phyloP scores from a whole-genome alignment of 495 filamentous ascomycete genomes.

The Penicillium lagena region DNA sequence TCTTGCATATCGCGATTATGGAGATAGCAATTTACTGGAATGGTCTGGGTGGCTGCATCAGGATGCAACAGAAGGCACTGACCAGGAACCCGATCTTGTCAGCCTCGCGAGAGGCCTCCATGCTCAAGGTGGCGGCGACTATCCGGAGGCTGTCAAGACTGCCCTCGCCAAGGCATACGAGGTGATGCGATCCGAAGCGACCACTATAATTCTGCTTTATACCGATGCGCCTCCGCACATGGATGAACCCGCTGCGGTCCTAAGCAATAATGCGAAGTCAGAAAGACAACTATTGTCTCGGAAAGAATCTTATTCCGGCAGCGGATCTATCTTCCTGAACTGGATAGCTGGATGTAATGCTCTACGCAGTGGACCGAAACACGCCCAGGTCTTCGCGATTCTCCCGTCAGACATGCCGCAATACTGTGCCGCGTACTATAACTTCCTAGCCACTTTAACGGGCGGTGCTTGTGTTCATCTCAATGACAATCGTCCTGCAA shows the following conservation, averaged over 20 bases:
- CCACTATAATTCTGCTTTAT: slow-evolving; percentile 40
- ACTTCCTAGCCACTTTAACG: slow-evolving; percentile 30
- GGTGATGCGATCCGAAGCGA: slow-evolving; percentile 36
- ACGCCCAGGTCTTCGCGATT: slow-evolving; percentile 34
- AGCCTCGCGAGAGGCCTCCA: slow-evolving; percentile 1
- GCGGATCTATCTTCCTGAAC: slow-evolving; percentile 28
- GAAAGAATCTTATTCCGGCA: slow-evolving; percentile 14
- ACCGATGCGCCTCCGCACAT: slow-evolving; percentile 43
- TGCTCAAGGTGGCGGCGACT: slow-evolving; percentile 21
- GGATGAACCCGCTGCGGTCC: slow-evolving; percentile 16
- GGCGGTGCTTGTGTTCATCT: slow-evolving; percentile 31
- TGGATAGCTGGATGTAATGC: slow-evolving; percentile 28
- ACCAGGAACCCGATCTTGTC: slow-evolving; percentile 7
- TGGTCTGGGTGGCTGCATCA: slow-evolving; percentile 38
- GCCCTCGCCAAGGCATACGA: slow-evolving; percentile 35
- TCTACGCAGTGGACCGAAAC: slow-evolving; percentile 20
- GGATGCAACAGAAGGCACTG: background rate
- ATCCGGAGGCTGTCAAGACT: slow-evolving; percentile 39
- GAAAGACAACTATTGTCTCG: slow-evolving; percentile 8
- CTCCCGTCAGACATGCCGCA: background rate
- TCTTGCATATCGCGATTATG: slow-evolving; percentile 40
- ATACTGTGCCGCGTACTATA: slow-evolving; percentile 14
- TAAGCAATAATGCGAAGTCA: background rate
- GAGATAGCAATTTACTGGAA: slow-evolving; percentile 16
- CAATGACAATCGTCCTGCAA: slow-evolving; percentile 4